Percentiles rank a stretch among this genome's conserved stretches.
These are phyloP conservation scores for Euptelea pleiosperma DNA, from an alignment of 164 flowering plant species.

Conservation along the genomic window DNA sequence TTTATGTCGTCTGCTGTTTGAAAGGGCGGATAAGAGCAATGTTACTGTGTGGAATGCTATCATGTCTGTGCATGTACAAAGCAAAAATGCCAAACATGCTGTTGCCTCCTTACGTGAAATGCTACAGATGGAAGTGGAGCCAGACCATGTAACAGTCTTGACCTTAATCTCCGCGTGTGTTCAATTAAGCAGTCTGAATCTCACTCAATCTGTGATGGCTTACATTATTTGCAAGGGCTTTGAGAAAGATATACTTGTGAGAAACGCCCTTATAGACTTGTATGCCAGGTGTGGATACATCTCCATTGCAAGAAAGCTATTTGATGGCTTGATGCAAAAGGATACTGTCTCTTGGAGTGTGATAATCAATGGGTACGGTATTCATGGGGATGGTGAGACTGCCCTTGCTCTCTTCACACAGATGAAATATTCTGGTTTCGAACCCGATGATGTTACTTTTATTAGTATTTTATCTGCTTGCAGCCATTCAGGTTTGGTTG, in stretches of 20 bases:
- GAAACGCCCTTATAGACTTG: slow-evolving; percentile 54
- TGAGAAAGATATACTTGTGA: slow-evolving; percentile 29
- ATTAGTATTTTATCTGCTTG: slow-evolving; percentile 50
- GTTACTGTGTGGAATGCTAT: slow-evolving; percentile 56
- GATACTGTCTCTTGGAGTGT: slow-evolving; percentile 48
- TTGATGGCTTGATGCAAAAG: slow-evolving; percentile 34
- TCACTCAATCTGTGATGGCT: slow-evolving; percentile 33
- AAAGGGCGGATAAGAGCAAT: slow-evolving; percentile 35
- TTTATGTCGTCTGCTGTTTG: slow-evolving; percentile 34
- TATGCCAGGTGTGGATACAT: slow-evolving; percentile 56
- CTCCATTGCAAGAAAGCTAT: slow-evolving; percentile 33
- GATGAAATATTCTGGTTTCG: slow-evolving; percentile 37
- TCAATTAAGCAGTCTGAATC: slow-evolving; percentile 27
- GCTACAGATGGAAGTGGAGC: slow-evolving; percentile 26
- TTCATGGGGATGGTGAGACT: slow-evolving; percentile 44
- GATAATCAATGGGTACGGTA: slow-evolving; percentile 50
- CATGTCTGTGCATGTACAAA: slow-evolving; percentile 35
- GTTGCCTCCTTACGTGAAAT: slow-evolving; percentile 34
- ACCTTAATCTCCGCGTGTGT: slow-evolving; percentile 42
- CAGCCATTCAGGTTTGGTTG: slow-evolving; percentile 55
- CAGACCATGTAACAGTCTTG: slow-evolving; percentile 45
- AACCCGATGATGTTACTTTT: slow-evolving; percentile 42
- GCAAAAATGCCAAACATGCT: slow-evolving; percentile 26
- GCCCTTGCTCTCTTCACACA: slow-evolving; percentile 39
- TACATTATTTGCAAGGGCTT: slow-evolving; percentile 37